Base-by-base conservation (phyloP, 495 filamentous ascomycete species). In the Ascodesmis nigricans region DNA sequence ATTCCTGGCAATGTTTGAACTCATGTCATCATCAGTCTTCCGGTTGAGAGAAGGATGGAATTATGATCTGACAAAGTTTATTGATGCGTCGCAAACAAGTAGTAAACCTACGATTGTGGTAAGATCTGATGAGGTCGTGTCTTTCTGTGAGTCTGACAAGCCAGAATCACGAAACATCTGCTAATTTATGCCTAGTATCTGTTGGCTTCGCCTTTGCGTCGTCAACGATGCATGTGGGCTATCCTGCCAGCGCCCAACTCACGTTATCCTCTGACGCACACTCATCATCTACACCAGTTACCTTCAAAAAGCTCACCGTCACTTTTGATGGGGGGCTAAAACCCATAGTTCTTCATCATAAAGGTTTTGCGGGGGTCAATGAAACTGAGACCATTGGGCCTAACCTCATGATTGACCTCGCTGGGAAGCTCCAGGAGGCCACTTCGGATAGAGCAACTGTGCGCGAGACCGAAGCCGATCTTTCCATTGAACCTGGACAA, bases 1-100 rank as follows among this genome's bases (percentile, higher is more conserved):
- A 6, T 49, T 92, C 18, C 64, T 67, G 22, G 72, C 84, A n/a
- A 73, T 80, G 34, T 84, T 82, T 70, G 84, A 93, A 49, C 61
- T 92, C 21, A 56, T 78, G 39, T 72, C 36, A 31, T 29, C n/a
- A 45, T 25, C 49, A 73, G 72, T 53, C 13, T 81, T 82, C 46
- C 59, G 58, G 33, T 58, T 61, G 35, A 67, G 65, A 33, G 53
- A 61, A 29, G 63, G 62, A 21, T 76, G 70, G 69, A 55, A 63
- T 34, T 82, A 87, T 48, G 67, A 90, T 42, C 63, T 91, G n/a
- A 65, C 71, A 28, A 66, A 61, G 33, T 73, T 71, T 25, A 56
- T 91, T 15, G 62, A 71, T 14, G 64, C 58, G 11, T 37, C 78
- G 25, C 48, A 61, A 16, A 24, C 45, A 5, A 59, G 60, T 26